Base-by-base conservation (phyloP, 2,329 filamentous ascomycete species). In the Alternaria ventricosa region DNA sequence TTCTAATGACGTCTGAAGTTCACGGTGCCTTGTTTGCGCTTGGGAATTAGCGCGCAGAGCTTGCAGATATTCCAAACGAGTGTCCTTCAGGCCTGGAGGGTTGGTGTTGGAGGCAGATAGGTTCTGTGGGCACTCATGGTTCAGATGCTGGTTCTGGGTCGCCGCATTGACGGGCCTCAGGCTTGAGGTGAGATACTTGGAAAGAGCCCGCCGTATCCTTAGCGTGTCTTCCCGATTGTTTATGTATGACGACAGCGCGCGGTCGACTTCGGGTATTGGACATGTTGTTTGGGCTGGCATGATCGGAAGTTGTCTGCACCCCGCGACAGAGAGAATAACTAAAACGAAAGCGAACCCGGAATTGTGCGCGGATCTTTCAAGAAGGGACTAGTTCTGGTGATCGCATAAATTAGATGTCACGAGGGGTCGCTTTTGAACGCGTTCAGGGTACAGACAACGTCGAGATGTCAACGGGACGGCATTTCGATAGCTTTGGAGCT, bases 31-130 rank as follows among this genome's bases (percentile, higher is more conserved):
- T 56, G 79, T 75, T 57, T 79, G 79, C 12, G 82, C 83, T 13
- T 78, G 74, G 13, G 79, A 63, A 64, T 82, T 81, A 12, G 79
- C 80, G 50, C 82, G 79, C 4, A 86, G 68, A 4, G 83, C 83
- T 43, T 82, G 76, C 15, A 86, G 64, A 61, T 85, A 86, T 63
- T 81, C 73, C 53, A 78, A 79, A 55, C 84, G 79, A 54, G 80
- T 69, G 5, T 80, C 82, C 36, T 80, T 79, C 13, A 85, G 60
- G 30, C 84, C 82, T 36, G 78, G 71, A 45, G 75, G 72, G 46
- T 72, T 75, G 25, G 72, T 71, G 28, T 61, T 69, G 60, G 69
- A 64, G n/a, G 66, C 69, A 11, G 71, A 68, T 3, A 71, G 59
- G 51, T 59, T 57, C 10, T 71, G 70, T 8, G 78, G 77, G 45